Evolutionary conservation across 306 rosid species (phyloP).

Genomic region (Ormosia semicastrata): DNA sequence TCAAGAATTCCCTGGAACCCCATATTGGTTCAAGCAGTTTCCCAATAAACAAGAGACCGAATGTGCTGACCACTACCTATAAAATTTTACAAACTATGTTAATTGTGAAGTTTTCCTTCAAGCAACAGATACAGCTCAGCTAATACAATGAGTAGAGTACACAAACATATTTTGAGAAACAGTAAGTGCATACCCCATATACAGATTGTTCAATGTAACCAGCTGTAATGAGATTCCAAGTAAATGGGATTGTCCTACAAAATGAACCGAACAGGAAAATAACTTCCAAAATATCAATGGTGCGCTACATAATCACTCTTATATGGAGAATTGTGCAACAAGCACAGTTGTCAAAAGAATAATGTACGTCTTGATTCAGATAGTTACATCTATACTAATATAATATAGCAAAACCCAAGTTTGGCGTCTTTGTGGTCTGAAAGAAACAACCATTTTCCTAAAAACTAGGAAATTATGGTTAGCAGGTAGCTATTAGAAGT

Average conservation of each 20-base stretch:
- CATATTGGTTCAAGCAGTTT: slow-evolving; percentile 89
- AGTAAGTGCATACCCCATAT: slow-evolving; percentile 57
- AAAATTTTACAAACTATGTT: slow-evolving; percentile 19
- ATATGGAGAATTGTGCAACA: neutral
- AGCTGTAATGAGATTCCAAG: slow-evolving; percentile 80
- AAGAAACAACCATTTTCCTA: neutral
- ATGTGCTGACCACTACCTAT: slow-evolving; percentile 64
- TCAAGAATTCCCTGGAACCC: slow-evolving; percentile 89
- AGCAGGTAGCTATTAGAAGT: neutral
- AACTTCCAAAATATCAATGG: neutral
- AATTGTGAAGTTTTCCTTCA: neutral
- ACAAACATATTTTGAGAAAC: neutral
- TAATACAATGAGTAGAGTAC: neutral
- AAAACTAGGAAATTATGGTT: neutral
- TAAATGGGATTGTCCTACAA: slow-evolving; percentile 89
- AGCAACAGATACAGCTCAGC: neutral
- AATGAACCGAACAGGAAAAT: slow-evolving; percentile 13
- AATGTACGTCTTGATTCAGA: neutral
- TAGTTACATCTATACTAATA: neutral
- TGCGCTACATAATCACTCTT: neutral
- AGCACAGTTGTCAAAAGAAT: neutral
- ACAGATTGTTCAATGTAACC: slow-evolving; percentile 78
- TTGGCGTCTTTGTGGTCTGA: neutral
- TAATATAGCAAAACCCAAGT: neutral
- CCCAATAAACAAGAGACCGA: slow-evolving; percentile 77